These are phyloP conservation scores for Lyophyllum atratum DNA, from an alignment of 768 basidiomycete species.

Conservation along the genomic window DNA sequence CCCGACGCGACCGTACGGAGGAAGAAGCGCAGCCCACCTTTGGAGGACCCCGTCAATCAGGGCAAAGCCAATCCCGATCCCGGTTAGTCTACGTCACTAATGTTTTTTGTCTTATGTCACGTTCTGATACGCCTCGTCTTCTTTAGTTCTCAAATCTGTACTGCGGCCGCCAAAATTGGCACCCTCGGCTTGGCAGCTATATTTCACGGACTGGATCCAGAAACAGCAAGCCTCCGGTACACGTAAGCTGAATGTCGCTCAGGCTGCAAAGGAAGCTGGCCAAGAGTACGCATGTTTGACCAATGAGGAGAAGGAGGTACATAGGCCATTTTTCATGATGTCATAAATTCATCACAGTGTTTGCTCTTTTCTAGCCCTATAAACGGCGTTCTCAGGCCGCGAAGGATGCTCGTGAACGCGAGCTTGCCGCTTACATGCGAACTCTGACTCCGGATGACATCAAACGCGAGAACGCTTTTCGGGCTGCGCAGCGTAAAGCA, in stretches of 20 bases:
- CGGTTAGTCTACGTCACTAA: slow-evolving; percentile 33
- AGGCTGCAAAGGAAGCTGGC: slow-evolving; percentile 93
- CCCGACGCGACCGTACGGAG: slow-evolving; percentile 75
- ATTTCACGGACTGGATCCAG: slow-evolving; percentile 95
- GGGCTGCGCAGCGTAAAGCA: slow-evolving; percentile 89
- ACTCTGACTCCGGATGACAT: slow-evolving; percentile 92
- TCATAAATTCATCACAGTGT: slow-evolving; percentile 27
- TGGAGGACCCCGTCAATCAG: slow-evolving; percentile 35
- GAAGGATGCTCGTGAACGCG: slow-evolving; percentile 84
- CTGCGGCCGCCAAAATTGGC: slow-evolving; percentile 89
- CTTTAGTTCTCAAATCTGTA: slow-evolving; percentile 69
- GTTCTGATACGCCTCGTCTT: slow-evolving; percentile 11
- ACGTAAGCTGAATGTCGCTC: slow-evolving; percentile 91
- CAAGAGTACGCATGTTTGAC: slow-evolving; percentile 83
- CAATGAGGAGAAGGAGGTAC: slow-evolving; percentile 84
- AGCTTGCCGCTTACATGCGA: slow-evolving; percentile 82
- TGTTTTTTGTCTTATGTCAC: slow-evolving; percentile 12
- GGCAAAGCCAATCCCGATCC: slow-evolving; percentile 45
- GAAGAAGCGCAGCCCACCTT: slow-evolving; percentile 45
- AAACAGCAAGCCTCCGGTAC: slow-evolving; percentile 76
- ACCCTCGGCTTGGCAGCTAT: slow-evolving; percentile 94
- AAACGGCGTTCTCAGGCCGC: slow-evolving; percentile 80
- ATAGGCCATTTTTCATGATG: slow-evolving; percentile 33
- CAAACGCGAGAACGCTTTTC: slow-evolving; percentile 89
- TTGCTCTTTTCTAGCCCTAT: slow-evolving; percentile 61